Evolutionary conservation across 164 flowering plant genomes (phyloP).

Genomic region (Euptelea pleiosperma): DNA sequence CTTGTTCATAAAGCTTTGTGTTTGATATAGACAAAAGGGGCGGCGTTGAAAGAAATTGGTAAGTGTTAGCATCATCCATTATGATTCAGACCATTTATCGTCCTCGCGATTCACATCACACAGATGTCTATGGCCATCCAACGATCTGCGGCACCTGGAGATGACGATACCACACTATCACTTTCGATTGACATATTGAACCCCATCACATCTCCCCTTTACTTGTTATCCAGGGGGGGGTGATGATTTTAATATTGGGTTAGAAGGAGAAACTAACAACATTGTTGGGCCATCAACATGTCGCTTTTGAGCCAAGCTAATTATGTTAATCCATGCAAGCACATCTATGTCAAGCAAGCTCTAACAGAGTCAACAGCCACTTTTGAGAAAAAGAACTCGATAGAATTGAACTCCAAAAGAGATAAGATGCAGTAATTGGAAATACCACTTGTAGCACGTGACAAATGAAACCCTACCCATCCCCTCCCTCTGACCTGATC

Average conservation of each 20-base stretch:
- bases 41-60: no score
- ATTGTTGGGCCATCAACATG: conserved; percentile 7
- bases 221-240: neutral
- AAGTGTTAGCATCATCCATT: neutral
- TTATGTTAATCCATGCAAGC: conserved; percentile 10
- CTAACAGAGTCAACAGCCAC: conserved; percentile 6
- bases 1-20: conserved; percentile 9
- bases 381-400: no score
- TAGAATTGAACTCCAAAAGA: neutral
- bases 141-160: neutral
- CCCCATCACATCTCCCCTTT: neutral
- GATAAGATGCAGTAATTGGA: neutral
- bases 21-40: conserved; percentile 7
- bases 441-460: neutral
- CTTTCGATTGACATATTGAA: neutral
- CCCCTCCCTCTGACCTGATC: neutral
- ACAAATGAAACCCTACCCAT: neutral
- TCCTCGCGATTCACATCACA: no score
- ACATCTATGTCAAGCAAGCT: conserved; percentile 11
- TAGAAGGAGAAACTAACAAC: conserved; percentile 1
- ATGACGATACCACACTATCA: no score
- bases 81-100: neutral
- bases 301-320: conserved; percentile 14
- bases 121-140: neutral
- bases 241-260: conserved; percentile 5